These are phyloP conservation scores for Aureobasidium sp. DNA, from an alignment of 2,329 filamentous ascomycete species.

Conservation along the genomic window DNA sequence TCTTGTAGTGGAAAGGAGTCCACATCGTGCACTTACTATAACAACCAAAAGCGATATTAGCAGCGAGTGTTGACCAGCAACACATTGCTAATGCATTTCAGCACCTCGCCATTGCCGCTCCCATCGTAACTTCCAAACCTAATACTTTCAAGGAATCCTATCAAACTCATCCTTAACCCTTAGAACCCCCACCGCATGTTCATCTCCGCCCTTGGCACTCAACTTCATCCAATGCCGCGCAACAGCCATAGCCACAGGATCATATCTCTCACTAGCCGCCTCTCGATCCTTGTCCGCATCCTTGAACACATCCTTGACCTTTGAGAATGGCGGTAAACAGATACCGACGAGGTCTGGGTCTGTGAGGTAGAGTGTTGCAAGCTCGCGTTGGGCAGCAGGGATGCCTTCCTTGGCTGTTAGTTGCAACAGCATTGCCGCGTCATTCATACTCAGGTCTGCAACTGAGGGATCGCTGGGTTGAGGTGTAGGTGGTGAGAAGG, in stretches of 20 bases:
- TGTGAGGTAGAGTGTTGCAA: slow-evolving; percentile 87
- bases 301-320: slow-evolving; percentile 83
- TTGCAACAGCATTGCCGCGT: slow-evolving; percentile 82
- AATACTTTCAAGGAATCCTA: slow-evolving; percentile 39
- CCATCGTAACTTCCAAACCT: too few species aligned
- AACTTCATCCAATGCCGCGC: slow-evolving; percentile 97
- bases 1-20: neutral
- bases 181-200: slow-evolving; percentile 73
- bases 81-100: neutral
- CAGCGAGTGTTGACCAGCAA: neutral
- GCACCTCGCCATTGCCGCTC: neutral
- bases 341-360: slow-evolving; percentile 76
- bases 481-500: slow-evolving; percentile 18
- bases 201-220: slow-evolving; percentile 76
- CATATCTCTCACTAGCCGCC: slow-evolving; percentile 57
- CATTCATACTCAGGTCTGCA: slow-evolving; percentile 61
- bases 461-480: slow-evolving; percentile 25
- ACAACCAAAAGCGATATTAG: neutral
- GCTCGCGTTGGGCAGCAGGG: slow-evolving; percentile 79
- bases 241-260: slow-evolving; percentile 84
- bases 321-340: slow-evolving; percentile 74
- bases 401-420: slow-evolving; percentile 92
- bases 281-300: slow-evolving; percentile 61
- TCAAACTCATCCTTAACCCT: slow-evolving; percentile 60
- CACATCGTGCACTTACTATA: neutral